A percentile compares a stretch with the other conserved stretches of the same genome.
Evolutionary conservation across 495 filamentous ascomycete species (phyloP).

Genomic region (Penicillium maclennaniae): DNA sequence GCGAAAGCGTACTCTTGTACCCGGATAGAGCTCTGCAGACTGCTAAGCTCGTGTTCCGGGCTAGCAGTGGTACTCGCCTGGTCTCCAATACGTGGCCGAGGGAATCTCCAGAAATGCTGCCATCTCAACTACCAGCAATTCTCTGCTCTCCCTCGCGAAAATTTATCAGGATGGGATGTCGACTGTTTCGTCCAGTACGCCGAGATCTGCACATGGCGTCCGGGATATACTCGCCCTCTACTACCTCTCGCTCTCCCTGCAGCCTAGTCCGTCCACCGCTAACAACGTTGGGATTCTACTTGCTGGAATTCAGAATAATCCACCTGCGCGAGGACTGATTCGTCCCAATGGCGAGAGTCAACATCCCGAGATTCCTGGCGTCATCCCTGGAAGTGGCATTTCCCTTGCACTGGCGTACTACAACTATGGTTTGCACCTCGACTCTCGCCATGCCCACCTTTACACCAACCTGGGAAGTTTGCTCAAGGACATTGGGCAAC

Average conservation of each 20-base stretch:
- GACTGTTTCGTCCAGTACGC: slow-evolving; percentile 58
- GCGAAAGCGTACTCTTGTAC: slow-evolving; percentile 70
- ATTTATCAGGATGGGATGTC: slow-evolving; percentile 99
- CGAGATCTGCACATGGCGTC: slow-evolving; percentile 66
- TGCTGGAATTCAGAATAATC: slow-evolving; percentile 83
- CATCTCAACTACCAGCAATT: slow-evolving; percentile 92
- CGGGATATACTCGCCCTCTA: slow-evolving; percentile 94
- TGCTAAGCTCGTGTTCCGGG: slow-evolving; percentile 76
- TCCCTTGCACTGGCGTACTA: slow-evolving; percentile 90
- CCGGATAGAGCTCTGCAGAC: slow-evolving; percentile 84
- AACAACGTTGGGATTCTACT: slow-evolving; percentile 98
- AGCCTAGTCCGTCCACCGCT: slow-evolving; percentile 94
- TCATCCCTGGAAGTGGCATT: slow-evolving; percentile 80
- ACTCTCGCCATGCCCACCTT: slow-evolving; percentile 90
- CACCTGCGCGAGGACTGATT: slow-evolving; percentile 38
- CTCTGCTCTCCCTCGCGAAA: slow-evolving; percentile 89
- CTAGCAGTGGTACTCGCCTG: slow-evolving; percentile 73
- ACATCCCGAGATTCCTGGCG: slow-evolving; percentile 65
- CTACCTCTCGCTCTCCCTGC: slow-evolving; percentile 90
- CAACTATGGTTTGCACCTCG: slow-evolving; percentile 81
- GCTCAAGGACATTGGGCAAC: slow-evolving; percentile 93
- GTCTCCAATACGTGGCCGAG: slow-evolving; percentile 69
- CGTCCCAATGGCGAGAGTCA: slow-evolving; percentile 35
- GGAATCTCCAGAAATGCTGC: slow-evolving; percentile 74
- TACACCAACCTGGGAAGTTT: slow-evolving; percentile 96